Evolutionary conservation across 2,329 filamentous ascomycete species (phyloP).

Genomic region (Metarhizium guizhouense): DNA sequence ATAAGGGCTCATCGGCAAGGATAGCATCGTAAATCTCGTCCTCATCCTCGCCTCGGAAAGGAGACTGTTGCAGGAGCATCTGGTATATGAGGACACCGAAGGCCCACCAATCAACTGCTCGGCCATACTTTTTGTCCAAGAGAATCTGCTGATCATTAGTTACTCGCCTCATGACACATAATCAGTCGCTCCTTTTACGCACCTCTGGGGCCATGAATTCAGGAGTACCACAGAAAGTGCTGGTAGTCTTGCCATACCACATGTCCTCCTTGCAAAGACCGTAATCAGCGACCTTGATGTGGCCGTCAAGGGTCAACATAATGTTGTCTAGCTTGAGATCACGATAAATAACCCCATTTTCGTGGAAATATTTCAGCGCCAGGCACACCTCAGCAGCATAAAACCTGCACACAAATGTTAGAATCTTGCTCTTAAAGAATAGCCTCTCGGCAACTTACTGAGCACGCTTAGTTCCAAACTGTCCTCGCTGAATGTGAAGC

Average conservation of each 20-base stretch:
- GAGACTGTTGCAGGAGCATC: constrained; percentile 97
- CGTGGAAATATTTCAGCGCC: constrained; percentile 97
- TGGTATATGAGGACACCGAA: constrained; percentile 99
- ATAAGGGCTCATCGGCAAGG: constrained; percentile 91
- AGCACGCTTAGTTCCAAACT: constrained; percentile 90
- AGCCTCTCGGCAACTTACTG: constrained; percentile 53
- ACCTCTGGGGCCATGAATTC: constrained; percentile 99
- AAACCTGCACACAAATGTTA: constrained; percentile 48
- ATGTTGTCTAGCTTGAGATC: constrained; percentile 94
- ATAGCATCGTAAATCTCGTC: constrained; percentile 99
- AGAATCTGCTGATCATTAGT: constrained; percentile 56
- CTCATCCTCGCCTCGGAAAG: constrained; percentile 97
- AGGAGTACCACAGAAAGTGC: constrained; percentile 98
- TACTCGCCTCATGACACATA: background rate
- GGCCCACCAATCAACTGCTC: constrained; percentile 98
- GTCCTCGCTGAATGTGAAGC: constrained; percentile 95
- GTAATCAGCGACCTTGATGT: constrained; percentile 98
- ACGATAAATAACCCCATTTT: constrained; percentile 98
- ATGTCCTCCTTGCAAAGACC: constrained; percentile 99
- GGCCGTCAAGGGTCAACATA: constrained; percentile 84
- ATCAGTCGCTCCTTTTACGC: constrained; percentile 13
- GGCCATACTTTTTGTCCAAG: constrained; percentile 95
- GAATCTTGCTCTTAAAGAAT: background rate
- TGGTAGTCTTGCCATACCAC: constrained; percentile 96
- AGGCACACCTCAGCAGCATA: constrained; percentile 97